These are phyloP conservation scores for Chrysoporthe deuterocubensis DNA, from an alignment of 2,329 filamentous ascomycete genomes.

Conservation along the genomic window DNA sequence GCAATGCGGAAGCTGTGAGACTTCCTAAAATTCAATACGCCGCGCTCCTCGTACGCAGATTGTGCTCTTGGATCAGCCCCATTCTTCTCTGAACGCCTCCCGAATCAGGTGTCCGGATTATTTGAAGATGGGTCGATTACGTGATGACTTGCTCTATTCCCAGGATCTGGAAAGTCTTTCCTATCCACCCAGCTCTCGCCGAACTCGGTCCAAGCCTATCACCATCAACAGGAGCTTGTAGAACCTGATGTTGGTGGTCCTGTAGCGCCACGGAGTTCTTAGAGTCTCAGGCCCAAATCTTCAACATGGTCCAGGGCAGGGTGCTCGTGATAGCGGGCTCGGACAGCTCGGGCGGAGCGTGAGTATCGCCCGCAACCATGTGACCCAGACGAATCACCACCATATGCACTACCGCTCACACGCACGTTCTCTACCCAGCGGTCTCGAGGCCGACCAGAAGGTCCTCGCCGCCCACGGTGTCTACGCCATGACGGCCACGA, in stretches of 20 bases:
- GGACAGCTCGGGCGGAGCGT: slow-evolving; percentile 89
- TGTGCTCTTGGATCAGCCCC: not conserved
- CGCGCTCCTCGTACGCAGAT: not conserved
- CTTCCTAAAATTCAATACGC: not conserved
- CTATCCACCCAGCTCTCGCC: slow-evolving; percentile 12
- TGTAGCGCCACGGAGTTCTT: too few species aligned
- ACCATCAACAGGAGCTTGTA: not conserved
- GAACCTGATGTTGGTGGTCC: not conserved
- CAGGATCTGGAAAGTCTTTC: slow-evolving; percentile 4
- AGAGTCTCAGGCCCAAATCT: not conserved
- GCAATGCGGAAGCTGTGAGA: not conserved
- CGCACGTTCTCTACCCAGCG: slow-evolving; percentile 56
- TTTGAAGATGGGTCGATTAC: slow-evolving; percentile 25
- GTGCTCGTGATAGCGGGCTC: slow-evolving; percentile 86
- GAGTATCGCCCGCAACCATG: slow-evolving; percentile 39
- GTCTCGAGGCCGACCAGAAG: slow-evolving; percentile 94
- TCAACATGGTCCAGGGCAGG: slow-evolving; percentile 48
- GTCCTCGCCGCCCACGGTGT: slow-evolving; percentile 89
- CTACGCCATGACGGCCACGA: slow-evolving; percentile 96
- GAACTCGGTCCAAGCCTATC: not conserved
- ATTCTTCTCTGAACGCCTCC: not conserved
- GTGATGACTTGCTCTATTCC: slow-evolving; percentile 20
- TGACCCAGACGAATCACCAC: too few species aligned
- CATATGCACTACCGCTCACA: slow-evolving; percentile 13
- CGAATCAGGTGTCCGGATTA: not conserved